Conservation (phyloP, 371 early-diverging fungal species). For the Haplosporangium sp. region DNA sequence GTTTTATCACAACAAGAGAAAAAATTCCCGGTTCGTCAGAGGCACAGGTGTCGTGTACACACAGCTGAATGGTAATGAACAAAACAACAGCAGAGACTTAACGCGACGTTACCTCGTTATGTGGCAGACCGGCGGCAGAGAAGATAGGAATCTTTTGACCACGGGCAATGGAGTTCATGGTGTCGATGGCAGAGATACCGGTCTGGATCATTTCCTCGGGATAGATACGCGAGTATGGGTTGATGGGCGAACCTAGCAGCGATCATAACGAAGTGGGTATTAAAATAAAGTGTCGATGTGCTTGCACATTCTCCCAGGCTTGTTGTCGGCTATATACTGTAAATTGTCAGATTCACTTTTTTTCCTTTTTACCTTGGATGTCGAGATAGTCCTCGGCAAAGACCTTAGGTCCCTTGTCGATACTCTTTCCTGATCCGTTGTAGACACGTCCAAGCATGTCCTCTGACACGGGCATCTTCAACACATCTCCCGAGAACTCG, state of each 20-base stretch:
- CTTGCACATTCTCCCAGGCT: no score
- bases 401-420: slow-evolving; percentile 99
- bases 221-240: slow-evolving; percentile 99
- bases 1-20: background rate
- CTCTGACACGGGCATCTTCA: slow-evolving; percentile 98
- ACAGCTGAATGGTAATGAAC: no score
- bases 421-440: slow-evolving; percentile 99
- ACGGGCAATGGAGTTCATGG: slow-evolving; percentile 99
- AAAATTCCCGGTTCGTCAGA: no score
- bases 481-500: slow-evolving; percentile 98
- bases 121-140: slow-evolving; percentile 99
- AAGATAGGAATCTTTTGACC: slow-evolving; percentile 99
- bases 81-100: slow-evolving; percentile 4
- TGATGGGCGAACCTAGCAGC: slow-evolving; percentile 93
- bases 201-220: slow-evolving; percentile 99
- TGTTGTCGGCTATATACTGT: no score
- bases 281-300: background rate
- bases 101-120: slow-evolving; percentile 89
- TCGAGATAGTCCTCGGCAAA: slow-evolving; percentile 99
- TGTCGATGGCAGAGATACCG: slow-evolving; percentile 99
- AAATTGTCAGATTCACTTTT: background rate
- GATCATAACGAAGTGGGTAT: background rate
- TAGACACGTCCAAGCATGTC: slow-evolving; percentile 99
- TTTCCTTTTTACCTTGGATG: slow-evolving; percentile 89
- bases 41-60: no score